phyloP scores from a whole-genome alignment of 352 stramenopile species.

The Globisporangium splendens region DNA sequence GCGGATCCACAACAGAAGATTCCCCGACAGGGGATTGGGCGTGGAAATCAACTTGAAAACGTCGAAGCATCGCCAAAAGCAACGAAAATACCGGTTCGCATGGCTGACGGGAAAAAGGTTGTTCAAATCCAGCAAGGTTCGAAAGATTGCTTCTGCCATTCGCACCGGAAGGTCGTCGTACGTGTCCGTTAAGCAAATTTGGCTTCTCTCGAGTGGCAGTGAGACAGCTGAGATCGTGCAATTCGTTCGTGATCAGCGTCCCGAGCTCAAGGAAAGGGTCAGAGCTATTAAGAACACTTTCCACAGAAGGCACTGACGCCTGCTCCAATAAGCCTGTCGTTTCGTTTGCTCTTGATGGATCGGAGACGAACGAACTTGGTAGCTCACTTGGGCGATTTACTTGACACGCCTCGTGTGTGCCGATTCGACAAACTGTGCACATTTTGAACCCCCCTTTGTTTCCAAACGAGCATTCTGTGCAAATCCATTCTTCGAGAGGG shows the following conservation, averaged over 20 bases:
- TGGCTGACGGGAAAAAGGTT: conserved; percentile 73
- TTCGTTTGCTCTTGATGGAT: neutral
- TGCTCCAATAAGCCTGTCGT: neutral
- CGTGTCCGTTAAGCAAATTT: neutral
- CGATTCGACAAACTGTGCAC: conserved; percentile 51
- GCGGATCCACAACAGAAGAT: neutral
- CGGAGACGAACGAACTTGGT: neutral
- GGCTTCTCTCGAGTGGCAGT: conserved; percentile 3
- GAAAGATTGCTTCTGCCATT: conserved; percentile 1
- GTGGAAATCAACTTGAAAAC: conserved; percentile 18
- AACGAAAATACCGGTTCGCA: conserved; percentile 46
- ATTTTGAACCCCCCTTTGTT: conserved; percentile 57
- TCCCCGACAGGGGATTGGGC: neutral
- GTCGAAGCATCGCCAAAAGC: conserved; percentile 47
- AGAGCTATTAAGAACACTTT: neutral
- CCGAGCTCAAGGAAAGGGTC: conserved; percentile 20
- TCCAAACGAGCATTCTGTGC: conserved; percentile 52
- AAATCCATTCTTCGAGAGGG: conserved; percentile 70
- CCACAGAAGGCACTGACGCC: neutral
- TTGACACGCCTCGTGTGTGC: conserved; percentile 18
- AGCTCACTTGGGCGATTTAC: too few species aligned
- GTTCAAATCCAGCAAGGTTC: conserved; percentile 48
- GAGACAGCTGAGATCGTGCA: conserved; percentile 11
- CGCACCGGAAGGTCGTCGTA: neutral
- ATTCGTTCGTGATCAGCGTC: conserved; percentile 15